These are phyloP conservation scores for Lipomyces sp. DNA, from an alignment of 805 yeast species.

Conservation along the genomic window DNA sequence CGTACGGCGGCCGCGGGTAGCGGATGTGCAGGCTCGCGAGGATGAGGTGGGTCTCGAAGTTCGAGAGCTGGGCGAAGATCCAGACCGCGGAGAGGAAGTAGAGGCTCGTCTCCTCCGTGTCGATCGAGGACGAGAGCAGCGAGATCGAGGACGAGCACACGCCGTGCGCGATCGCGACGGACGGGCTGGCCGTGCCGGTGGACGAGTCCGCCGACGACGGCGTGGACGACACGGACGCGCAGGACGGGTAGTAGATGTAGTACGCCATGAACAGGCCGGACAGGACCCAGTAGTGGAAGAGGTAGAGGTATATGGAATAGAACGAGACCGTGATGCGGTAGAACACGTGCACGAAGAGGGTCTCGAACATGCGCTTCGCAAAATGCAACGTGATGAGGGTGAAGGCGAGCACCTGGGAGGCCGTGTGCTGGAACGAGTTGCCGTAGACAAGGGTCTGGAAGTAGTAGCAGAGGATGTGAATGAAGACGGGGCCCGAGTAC, in stretches of 20 bases:
- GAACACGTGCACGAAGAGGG: slow-evolving; percentile 76
- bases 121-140: slow-evolving; percentile 9
- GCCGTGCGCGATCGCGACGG: not conserved
- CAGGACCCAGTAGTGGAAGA: slow-evolving; percentile 86
- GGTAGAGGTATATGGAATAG: slow-evolving; percentile 79
- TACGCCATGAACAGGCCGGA: slow-evolving; percentile 62
- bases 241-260: slow-evolving; percentile 47
- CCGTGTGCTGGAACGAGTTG: slow-evolving; percentile 41
- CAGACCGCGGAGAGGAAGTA: slow-evolving; percentile 39
- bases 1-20: slow-evolving; percentile 41
- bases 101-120: slow-evolving; percentile 20
- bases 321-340: slow-evolving; percentile 89
- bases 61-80: slow-evolving; percentile 65
- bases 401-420: slow-evolving; percentile 55
- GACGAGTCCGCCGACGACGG: not conserved
- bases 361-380: slow-evolving; percentile 82
- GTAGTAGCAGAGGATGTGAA: slow-evolving; percentile 68
- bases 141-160: slow-evolving; percentile 12
- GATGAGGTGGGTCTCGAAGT: slow-evolving; percentile 65
- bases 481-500: slow-evolving; percentile 83
- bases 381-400: slow-evolving; percentile 67
- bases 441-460: slow-evolving; percentile 41
- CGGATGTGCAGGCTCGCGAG: slow-evolving; percentile 54
- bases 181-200: not conserved
- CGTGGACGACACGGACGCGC: not conserved